phyloP scores from a whole-genome alignment of 768 basidiomycete genomes.

The Naganishia friedmannii region DNA sequence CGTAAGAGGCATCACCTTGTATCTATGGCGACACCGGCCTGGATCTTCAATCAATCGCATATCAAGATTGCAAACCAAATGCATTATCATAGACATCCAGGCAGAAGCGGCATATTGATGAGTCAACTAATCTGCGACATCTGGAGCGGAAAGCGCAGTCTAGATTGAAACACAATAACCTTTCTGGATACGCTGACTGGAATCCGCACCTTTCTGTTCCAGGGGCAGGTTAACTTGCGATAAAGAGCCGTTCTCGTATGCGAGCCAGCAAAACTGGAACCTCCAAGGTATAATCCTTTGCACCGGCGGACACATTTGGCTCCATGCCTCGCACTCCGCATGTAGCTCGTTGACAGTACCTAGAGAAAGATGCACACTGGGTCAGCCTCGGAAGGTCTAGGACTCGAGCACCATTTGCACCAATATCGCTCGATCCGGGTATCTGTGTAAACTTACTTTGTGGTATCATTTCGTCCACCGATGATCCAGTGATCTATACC shows the following conservation, averaged over 20 bases:
- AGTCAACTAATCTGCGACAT: background rate
- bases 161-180: background rate
- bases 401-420: background rate
- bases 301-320: background rate
- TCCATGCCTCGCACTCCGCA: constrained; percentile 5
- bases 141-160: background rate
- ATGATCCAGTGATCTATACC: constrained; percentile 28
- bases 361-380: background rate
- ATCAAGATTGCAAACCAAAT: background rate
- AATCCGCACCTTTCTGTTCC: background rate
- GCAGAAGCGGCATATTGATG: background rate
- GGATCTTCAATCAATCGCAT: background rate
- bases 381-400: background rate
- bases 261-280: background rate
- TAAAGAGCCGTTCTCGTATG: background rate
- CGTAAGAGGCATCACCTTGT: too few species aligned
- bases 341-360: background rate
- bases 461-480: background rate
- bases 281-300: background rate
- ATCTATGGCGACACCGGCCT: too few species aligned
- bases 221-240: background rate
- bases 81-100: background rate
- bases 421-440: background rate
- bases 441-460: background rate
- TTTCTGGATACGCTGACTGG: background rate